These are phyloP conservation scores for Sphaerostilbella broomeana DNA, from an alignment of 2,329 filamentous ascomycete species.

Conservation along the genomic window DNA sequence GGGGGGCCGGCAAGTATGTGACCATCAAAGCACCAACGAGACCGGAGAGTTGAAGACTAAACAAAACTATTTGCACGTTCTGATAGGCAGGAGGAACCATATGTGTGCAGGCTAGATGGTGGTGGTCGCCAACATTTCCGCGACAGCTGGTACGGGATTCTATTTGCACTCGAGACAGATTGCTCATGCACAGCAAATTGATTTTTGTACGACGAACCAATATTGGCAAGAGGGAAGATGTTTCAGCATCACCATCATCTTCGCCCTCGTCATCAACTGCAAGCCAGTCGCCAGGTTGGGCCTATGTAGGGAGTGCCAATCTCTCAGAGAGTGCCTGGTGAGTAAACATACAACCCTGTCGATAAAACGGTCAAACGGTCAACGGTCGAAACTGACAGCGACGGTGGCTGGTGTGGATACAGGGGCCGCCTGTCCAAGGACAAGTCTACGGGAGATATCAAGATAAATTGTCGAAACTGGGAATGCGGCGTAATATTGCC, in stretches of 20 bases:
- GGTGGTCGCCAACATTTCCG: slow-evolving; percentile 63
- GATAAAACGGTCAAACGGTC: slow-evolving; percentile 3
- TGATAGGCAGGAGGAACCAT: slow-evolving; percentile 70
- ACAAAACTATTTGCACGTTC: too few species aligned
- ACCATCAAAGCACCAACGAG: too few species aligned
- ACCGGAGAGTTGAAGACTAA: too few species aligned
- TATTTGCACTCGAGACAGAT: slow-evolving; percentile 58
- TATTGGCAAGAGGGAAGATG: slow-evolving; percentile 6
- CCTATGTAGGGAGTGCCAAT: slow-evolving; percentile 86
- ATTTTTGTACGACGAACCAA: slow-evolving; percentile 39
- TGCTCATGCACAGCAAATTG: slow-evolving; percentile 87
- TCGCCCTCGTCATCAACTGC: too few species aligned
- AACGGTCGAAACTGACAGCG: slow-evolving; percentile 19
- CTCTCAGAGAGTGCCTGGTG: slow-evolving; percentile 89
- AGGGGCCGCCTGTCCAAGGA: slow-evolving; percentile 76
- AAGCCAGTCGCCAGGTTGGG: slow-evolving; percentile 51
- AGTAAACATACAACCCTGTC: slow-evolving; percentile 27
- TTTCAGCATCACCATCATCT: too few species aligned
- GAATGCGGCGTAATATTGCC: slow-evolving; percentile 84
- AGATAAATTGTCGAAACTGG: slow-evolving; percentile 86
- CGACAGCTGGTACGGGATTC: slow-evolving; percentile 66
- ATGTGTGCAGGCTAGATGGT: slow-evolving; percentile 69
- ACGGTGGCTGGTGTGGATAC: slow-evolving; percentile 17
- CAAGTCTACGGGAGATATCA: slow-evolving; percentile 57
- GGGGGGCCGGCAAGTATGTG: slow-evolving; percentile 54